Percentiles rank a stretch among this genome's conserved stretches.
phyloP scores from a whole-genome alignment of 2,329 filamentous ascomycete species.

The Phialocephala sp. region DNA sequence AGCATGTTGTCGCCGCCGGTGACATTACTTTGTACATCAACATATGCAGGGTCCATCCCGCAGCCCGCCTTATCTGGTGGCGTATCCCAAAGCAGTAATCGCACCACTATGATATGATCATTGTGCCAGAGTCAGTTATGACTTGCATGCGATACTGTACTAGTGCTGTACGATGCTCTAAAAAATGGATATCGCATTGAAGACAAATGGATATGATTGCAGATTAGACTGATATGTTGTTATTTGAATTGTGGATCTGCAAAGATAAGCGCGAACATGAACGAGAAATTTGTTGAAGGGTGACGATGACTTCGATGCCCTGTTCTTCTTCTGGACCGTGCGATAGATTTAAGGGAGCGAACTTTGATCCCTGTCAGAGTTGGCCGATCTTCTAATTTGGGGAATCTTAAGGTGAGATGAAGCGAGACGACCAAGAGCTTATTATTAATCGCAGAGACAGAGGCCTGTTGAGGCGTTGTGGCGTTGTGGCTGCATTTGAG shows the following conservation, averaged over 20 bases:
- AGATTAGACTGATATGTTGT: background rate
- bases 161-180: background rate
- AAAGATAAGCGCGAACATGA: background rate
- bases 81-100: background rate
- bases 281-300: background rate
- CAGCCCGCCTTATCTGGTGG: background rate
- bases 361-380: background rate
- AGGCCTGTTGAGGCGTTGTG: background rate
- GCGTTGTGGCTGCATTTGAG: background rate
- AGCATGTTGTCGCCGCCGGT: background rate
- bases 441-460: background rate
- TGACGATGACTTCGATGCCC: background rate
- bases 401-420: no score
- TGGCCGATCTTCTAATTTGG: no score
- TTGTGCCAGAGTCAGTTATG: background rate
- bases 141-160: background rate
- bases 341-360: background rate
- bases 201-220: background rate
- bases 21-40: background rate
- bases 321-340: background rate
- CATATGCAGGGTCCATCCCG: slow-evolving; percentile 4
- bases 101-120: slow-evolving; percentile 1
- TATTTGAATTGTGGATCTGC: background rate
- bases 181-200: background rate
- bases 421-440: background rate